A percentile compares a stretch with the other conserved stretches of the same genome.
These are phyloP conservation scores for Acacia melanoxylon DNA, from an alignment of 306 rosid genomes.

Conservation along the genomic window DNA sequence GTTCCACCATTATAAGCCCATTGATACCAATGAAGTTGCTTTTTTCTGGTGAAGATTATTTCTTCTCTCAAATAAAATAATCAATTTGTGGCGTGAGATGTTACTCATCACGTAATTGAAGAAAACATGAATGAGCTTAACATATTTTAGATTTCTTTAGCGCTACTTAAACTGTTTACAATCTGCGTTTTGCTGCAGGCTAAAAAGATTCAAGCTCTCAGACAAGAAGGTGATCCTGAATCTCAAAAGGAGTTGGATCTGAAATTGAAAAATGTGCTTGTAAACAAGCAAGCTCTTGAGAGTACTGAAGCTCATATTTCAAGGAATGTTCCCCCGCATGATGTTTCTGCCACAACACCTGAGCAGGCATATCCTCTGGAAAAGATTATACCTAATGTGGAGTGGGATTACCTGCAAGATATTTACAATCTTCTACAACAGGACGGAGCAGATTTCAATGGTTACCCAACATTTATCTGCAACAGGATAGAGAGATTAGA, in stretches of 20 bases:
- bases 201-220: conserved; percentile 43
- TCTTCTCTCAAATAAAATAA: background rate
- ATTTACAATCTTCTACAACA: conserved; percentile 44
- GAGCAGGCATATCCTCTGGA: conserved; percentile 75
- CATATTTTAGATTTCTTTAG: background rate
- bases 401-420: conserved; percentile 75
- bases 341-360: conserved; percentile 70
- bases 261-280: conserved; percentile 54
- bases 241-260: conserved; percentile 52
- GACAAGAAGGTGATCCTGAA: conserved; percentile 50
- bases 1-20: background rate
- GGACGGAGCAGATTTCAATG: conserved; percentile 39
- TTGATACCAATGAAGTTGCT: background rate
- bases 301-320: conserved; percentile 41
- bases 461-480: conserved; percentile 66
- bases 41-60: background rate
- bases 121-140: background rate
- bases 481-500: conserved; percentile 55
- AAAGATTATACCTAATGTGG: conserved; percentile 69
- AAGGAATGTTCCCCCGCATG: conserved; percentile 73
- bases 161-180: conserved; percentile 10
- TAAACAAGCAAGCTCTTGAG: conserved; percentile 61
- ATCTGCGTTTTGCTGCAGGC: conserved; percentile 46
- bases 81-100: background rate
- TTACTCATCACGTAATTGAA: background rate